Evolutionary conservation across 2,329 filamentous ascomycete species (phyloP), one percentile per base, ranked within the genome.

Genomic region (Sarocladiaceae sp.): DNA sequence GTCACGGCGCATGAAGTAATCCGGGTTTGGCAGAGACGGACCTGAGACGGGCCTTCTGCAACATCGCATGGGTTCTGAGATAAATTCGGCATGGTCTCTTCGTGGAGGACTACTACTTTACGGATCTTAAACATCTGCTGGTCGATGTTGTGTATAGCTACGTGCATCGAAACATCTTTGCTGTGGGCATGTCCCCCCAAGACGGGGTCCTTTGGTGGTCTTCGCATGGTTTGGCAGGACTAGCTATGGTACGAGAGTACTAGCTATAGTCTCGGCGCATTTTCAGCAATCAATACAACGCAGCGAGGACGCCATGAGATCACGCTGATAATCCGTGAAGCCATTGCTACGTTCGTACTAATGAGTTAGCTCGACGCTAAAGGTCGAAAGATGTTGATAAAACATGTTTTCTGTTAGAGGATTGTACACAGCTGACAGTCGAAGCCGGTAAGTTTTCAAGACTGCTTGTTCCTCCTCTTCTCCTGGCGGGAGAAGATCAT

Each of bases 401-500:
- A n/a, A n/a, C n/a, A n/a, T n/a, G n/a, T n/a, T n/a, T n/a, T n/a
- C n/a, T n/a, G n/a, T n/a, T n/a, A n/a, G n/a, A n/a, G n/a, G n/a
- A n/a, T n/a, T n/a, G n/a, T n/a, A n/a, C n/a, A n/a, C n/a, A n/a
- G n/a, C n/a, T n/a, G n/a, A n/a, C n/a, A n/a, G n/a, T n/a, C n/a
- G n/a, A n/a, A n/a, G n/a, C n/a, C 31, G 16, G 6, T 6, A 33
- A n/a, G 16, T 33, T 6, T 33, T n/a, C 26, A 39, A 10, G n/a
- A 7, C 9, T n/a, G 23, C 20, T 39, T 39, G 20, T 23, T 47
- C 43, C 57, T 55, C 39, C 50, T 55, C 48, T 55, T 62, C 45
- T 66, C 57, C 48, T 65, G 55, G 7, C 55, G 49, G 2, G 58
- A 59, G 48, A 66, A 72, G 3, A 60, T 49, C 5, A 68, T 56